Evolutionary conservation across 176 grass and related monocot genomes (phyloP), one percentile per base, ranked within the genome.

Genomic region (Urochloa ruziziensis): DNA sequence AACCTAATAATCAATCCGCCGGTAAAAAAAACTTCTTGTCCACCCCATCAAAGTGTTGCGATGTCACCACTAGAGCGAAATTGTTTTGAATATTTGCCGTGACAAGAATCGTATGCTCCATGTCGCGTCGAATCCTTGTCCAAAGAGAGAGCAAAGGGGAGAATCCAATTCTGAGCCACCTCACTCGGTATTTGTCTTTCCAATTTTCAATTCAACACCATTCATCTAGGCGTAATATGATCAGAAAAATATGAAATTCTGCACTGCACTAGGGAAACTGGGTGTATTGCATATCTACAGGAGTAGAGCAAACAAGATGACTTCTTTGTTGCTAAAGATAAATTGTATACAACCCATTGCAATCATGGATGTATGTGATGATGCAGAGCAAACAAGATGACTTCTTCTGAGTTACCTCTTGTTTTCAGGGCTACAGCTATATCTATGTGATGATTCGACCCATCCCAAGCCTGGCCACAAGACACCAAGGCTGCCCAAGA

Each of bases 61-160:
- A n/a, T n/a, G n/a, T n/a, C n/a, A n/a, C n/a, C n/a, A n/a, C n/a
- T n/a, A n/a, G n/a, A n/a, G n/a, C n/a, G n/a, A n/a, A n/a, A n/a
- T n/a, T n/a, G n/a, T n/a, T n/a, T 53, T 23, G n/a, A 54, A 85
- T 32, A 74, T 66, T 81, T 69, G 27, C 6, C 63, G 33, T 14
- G 40, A 52, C 21, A 43, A 52, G 85, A 77, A 87, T 77, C 70
- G 0, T 76, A 82, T 77, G 30, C 48, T 70, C 1, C 10, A 29
- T 87, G 36, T 21, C 29, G 32, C 36, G 34, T 39, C 64, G 39
- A 70, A 61, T 29, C 87, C 61, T 13, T 70, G 52, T 53, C 32
- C 18, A 77, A 70, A 75, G 33, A 43, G 33, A 43, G 82, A 77
- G 7, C 67, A 81, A 86, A 82, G 47, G 23, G 30, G 51, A 51